A percentile compares a stretch with the other conserved stretches of the same genome.
Evolutionary conservation across 306 rosid genomes (phyloP).

Genomic region (Senna tora): DNA sequence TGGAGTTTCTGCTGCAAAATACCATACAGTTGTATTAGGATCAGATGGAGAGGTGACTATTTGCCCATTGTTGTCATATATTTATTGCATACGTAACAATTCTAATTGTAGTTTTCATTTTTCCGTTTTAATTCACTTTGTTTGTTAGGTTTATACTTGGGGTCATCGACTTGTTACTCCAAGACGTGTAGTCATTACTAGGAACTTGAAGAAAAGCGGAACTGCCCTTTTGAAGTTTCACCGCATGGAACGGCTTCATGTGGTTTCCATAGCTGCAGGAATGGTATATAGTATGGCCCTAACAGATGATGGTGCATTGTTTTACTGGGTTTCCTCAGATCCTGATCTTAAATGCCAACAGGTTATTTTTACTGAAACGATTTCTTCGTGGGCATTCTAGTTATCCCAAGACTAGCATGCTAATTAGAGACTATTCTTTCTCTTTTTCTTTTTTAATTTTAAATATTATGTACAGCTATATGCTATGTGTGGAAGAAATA

Average conservation of each 20-base stretch:
- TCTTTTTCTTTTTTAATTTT: background rate
- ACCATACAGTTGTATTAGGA: conserved; percentile 87
- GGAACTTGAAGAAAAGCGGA: conserved; percentile 90
- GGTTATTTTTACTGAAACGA: conserved; percentile 49
- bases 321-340: conserved; percentile 91
- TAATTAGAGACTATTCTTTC: conserved; percentile 13
- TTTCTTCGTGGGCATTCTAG: background rate
- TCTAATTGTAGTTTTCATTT: conserved; percentile 24
- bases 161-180: conserved; percentile 96
- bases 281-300: conserved; percentile 80
- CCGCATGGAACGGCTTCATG: conserved; percentile 75
- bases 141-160: conserved; percentile 90
- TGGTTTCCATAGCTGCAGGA: conserved; percentile 81
- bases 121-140: conserved; percentile 26
- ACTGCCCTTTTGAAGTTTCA: conserved; percentile 80
- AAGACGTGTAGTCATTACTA: conserved; percentile 76
- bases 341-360: conserved; percentile 89
- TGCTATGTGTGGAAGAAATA: conserved; percentile 69
- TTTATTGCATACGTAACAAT: background rate
- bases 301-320: conserved; percentile 87
- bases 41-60: conserved; percentile 89
- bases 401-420: conserved; percentile 11
- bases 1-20: conserved; percentile 84
- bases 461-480: conserved; percentile 52
- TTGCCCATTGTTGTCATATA: conserved; percentile 27